These are phyloP conservation scores for Hanseniaspora singularis DNA, from an alignment of 805 yeast species.

Conservation along the genomic window DNA sequence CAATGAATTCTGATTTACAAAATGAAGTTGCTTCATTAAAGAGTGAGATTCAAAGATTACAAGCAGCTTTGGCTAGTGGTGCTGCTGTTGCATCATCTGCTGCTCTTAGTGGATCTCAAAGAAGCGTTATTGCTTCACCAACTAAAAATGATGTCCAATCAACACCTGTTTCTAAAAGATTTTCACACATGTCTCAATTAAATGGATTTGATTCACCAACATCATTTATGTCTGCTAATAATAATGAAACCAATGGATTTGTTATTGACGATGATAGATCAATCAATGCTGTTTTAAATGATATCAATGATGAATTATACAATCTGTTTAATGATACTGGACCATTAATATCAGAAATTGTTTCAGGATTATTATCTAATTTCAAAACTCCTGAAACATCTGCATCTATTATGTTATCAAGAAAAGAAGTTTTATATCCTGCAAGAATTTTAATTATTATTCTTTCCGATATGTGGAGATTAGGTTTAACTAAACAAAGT, in stretches of 20 bases:
- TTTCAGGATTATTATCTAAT: constrained; percentile 74
- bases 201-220: constrained; percentile 18
- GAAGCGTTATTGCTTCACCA: constrained; percentile 16
- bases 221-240: constrained; percentile 1
- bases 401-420: constrained; percentile 67
- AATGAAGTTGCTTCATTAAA: constrained; percentile 40
- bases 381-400: constrained; percentile 77
- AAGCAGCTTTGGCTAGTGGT: constrained; percentile 28
- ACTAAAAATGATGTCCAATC: constrained; percentile 15
- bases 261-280: constrained; percentile 33
- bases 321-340: constrained; percentile 58
- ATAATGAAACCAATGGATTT: constrained; percentile 16
- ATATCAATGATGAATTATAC: constrained; percentile 65
- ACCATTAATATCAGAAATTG: constrained; percentile 66
- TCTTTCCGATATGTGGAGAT: constrained; percentile 94
- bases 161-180: constrained; percentile 12
- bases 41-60: constrained; percentile 38
- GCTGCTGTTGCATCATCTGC: too few species aligned
- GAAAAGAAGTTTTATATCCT: constrained; percentile 90
- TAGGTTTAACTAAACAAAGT: constrained; percentile 83
- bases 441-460: constrained; percentile 87
- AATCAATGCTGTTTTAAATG: constrained; percentile 41
- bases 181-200: constrained; percentile 18
- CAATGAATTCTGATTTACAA: constrained; percentile 55
- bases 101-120: constrained; percentile 18